These are phyloP conservation scores for Colletotrichum spinosum DNA, from an alignment of 2,329 filamentous ascomycete species.

Conservation along the genomic window DNA sequence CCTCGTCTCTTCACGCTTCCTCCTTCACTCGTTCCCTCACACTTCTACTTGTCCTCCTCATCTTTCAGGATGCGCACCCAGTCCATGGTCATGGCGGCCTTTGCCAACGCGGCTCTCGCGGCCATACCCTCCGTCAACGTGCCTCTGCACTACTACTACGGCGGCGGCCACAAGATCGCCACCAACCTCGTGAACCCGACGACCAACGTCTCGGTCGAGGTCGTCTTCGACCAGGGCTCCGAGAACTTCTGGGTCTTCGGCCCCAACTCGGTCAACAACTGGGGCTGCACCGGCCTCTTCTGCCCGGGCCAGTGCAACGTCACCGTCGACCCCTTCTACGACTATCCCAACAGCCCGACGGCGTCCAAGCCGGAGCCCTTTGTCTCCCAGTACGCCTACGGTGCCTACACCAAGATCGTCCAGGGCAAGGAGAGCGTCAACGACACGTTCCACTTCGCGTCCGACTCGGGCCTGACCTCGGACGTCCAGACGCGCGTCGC, in stretches of 20 bases:
- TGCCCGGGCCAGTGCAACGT: constrained; percentile 32
- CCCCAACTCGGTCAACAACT: constrained; percentile 30
- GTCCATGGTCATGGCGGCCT: constrained; percentile 15
- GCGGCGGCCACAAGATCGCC: constrained; percentile 32
- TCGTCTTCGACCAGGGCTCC: constrained; percentile 32
- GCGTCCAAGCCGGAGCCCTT: constrained; percentile 25
- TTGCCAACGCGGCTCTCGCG: constrained; percentile 22
- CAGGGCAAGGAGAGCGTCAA: constrained; percentile 22
- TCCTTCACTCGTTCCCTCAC: neutral
- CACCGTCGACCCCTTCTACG: constrained; percentile 29
- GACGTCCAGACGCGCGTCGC: constrained; percentile 11
- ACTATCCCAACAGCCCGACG: constrained; percentile 26
- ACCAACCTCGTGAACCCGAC: constrained; percentile 25
- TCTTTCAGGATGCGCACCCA: constrained; percentile 19
- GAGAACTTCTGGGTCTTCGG: constrained; percentile 35
- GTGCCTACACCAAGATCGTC: constrained; percentile 29
- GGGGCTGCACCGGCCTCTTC: constrained; percentile 28
- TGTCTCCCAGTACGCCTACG: constrained; percentile 16
- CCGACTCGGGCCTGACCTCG: constrained; percentile 13
- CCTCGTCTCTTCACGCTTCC: neutral
- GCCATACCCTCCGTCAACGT: constrained; percentile 23
- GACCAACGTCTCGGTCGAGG: constrained; percentile 24
- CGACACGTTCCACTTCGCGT: constrained; percentile 24
- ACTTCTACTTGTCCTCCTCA: neutral
- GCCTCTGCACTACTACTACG: constrained; percentile 33